phyloP scores from a whole-genome alignment of 345 rosid genomes.

The Pseudoturritis turrita region DNA sequence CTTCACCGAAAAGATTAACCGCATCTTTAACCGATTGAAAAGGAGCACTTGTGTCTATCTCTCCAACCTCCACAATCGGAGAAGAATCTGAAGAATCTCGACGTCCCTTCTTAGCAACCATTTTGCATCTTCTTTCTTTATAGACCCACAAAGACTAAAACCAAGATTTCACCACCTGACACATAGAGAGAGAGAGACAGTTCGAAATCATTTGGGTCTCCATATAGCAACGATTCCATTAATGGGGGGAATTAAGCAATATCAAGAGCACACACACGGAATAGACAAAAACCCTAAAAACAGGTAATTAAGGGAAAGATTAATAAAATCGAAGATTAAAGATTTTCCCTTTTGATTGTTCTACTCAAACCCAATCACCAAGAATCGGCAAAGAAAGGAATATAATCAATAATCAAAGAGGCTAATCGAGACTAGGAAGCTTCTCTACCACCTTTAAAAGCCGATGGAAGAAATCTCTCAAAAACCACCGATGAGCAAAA shows the following conservation, averaged over 20 bases:
- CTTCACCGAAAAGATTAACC: conserved; percentile 81
- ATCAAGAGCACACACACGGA: neutral
- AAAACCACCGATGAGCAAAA: conserved; percentile 6
- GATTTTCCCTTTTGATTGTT: neutral
- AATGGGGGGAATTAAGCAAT: conserved; percentile 1
- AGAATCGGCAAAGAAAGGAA: neutral
- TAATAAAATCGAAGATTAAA: neutral
- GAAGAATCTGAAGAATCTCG: conserved; percentile 50
- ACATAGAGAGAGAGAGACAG: neutral
- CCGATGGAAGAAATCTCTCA: neutral
- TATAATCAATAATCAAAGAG: conserved; percentile 30
- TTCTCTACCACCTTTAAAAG: conserved; percentile 15
- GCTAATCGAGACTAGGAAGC: conserved; percentile 10
- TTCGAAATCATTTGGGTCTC: neutral
- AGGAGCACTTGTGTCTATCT: conserved; percentile 95
- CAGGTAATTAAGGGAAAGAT: neutral
- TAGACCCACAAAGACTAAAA: neutral
- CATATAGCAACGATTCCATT: neutral
- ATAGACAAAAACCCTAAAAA: conserved; percentile 12
- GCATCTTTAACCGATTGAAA: conserved; percentile 98
- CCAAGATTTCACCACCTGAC: conserved; percentile 19
- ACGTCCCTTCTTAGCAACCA: conserved; percentile 76
- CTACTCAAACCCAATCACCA: neutral
- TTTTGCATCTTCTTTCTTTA: conserved; percentile 33
- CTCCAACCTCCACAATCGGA: conserved; percentile 75